phyloP scores from a whole-genome alignment of 352 stramenopile species.

The Blastocystis hominis region DNA sequence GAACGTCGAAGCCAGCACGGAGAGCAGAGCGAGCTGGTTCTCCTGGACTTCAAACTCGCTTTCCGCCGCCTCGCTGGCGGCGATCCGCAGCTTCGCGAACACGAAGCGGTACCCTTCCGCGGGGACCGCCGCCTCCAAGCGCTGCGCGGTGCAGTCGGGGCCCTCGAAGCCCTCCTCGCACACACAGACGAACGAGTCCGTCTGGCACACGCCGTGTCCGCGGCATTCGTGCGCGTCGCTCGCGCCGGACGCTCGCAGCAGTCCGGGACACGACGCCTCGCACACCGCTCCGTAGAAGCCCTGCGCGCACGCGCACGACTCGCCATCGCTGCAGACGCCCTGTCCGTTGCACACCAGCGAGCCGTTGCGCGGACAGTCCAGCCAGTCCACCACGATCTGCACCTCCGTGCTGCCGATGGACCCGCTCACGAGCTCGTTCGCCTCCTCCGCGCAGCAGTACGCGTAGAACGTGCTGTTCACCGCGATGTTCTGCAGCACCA shows the following conservation, averaged over 20 bases:
- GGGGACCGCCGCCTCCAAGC: background rate
- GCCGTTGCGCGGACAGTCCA: background rate
- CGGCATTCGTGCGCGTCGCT: background rate
- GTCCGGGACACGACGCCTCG: background rate
- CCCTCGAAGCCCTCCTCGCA: background rate
- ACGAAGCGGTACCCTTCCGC: background rate
- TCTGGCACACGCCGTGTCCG: background rate
- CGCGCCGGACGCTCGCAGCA: background rate
- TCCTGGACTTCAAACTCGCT: background rate
- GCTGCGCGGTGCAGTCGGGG: background rate
- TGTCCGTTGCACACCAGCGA: background rate
- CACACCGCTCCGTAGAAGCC: slow-evolving; percentile 3
- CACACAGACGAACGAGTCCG: background rate
- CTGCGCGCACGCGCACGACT: background rate
- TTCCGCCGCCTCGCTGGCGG: background rate
- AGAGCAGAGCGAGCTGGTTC: background rate
- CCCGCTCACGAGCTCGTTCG: slow-evolving; percentile 3
- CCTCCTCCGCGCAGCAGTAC: slow-evolving; percentile 37
- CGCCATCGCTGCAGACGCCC: slow-evolving; percentile 5
- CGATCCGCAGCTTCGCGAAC: background rate
- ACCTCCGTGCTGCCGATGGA: slow-evolving; percentile 13
- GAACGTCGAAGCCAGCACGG: background rate
- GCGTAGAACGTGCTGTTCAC: slow-evolving; percentile 41
- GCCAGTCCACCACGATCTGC: background rate
- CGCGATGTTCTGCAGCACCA: background rate